These are phyloP conservation scores for Gossypium arboreum DNA, from an alignment of 345 rosid species.

Conservation along the genomic window DNA sequence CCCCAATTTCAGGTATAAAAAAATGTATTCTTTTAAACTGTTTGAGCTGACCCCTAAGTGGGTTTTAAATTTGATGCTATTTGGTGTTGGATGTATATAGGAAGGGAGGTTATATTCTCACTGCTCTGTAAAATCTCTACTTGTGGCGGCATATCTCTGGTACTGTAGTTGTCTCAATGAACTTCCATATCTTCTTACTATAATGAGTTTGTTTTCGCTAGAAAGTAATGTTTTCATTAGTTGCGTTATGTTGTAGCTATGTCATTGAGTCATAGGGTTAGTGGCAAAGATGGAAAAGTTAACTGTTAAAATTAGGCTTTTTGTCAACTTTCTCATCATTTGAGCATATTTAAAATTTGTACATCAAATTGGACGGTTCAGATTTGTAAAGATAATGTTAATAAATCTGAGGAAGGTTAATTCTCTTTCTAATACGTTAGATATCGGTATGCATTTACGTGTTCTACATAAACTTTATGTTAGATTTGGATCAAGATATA, in stretches of 20 bases:
- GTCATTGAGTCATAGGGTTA: not conserved
- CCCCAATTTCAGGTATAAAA: not conserved
- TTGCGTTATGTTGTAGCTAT: not conserved
- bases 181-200: not conserved
- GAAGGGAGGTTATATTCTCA: not conserved
- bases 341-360: too few species aligned
- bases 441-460: too few species aligned
- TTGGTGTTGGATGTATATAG: constrained; percentile 22
- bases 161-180: constrained; percentile 22
- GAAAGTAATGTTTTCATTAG: not conserved
- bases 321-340: too few species aligned
- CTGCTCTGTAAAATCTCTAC: constrained; percentile 35
- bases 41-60: constrained; percentile 18
- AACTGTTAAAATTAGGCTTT: too few species aligned
- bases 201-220: not conserved
- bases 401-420: too few species aligned
- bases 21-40: constrained; percentile 14
- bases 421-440: too few species aligned
- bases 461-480: too few species aligned
- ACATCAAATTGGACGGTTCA: too few species aligned
- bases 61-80: constrained; percentile 26
- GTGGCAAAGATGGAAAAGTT: not conserved
- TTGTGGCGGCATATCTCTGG: constrained; percentile 22
- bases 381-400: too few species aligned
- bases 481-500: too few species aligned